These are phyloP conservation scores for Chaetothyriales sp. DNA, from an alignment of 2,329 filamentous ascomycete genomes.

Conservation along the genomic window DNA sequence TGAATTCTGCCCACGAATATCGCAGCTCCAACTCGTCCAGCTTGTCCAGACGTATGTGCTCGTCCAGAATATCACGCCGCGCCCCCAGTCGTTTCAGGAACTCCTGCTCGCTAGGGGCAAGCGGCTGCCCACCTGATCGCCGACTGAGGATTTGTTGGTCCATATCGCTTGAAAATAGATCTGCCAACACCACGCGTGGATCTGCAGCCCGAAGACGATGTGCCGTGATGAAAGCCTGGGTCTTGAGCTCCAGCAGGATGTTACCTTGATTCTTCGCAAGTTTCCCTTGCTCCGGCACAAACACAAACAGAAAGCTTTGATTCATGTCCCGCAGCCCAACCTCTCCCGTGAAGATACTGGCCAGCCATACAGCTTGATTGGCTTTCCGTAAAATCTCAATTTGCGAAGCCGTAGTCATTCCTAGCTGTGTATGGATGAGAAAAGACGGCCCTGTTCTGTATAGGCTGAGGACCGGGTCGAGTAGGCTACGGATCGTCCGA, in stretches of 20 bases:
- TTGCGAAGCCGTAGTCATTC: constrained; percentile 37
- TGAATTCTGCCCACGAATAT: constrained; percentile 50
- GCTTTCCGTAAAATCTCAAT: constrained; percentile 47
- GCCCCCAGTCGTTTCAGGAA: constrained; percentile 41
- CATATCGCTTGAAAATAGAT: constrained; percentile 45
- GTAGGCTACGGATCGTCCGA: constrained; percentile 44
- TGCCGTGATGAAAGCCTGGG: constrained; percentile 50
- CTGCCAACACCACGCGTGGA: constrained; percentile 41
- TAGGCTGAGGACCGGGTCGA: constrained; percentile 48
- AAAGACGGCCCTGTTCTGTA: constrained; percentile 44
- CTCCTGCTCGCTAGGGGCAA: constrained; percentile 44
- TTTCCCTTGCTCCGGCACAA: constrained; percentile 43
- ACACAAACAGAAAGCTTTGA: constrained; percentile 47
- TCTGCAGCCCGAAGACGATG: constrained; percentile 41
- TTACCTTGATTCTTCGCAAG: constrained; percentile 45
- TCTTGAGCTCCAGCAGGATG: constrained; percentile 50
- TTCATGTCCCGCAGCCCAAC: constrained; percentile 50
- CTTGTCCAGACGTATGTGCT: constrained; percentile 37
- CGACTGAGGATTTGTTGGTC: constrained; percentile 38
- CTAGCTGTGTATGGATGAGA: constrained; percentile 38
- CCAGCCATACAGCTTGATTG: constrained; percentile 50
- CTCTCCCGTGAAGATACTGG: constrained; percentile 48
- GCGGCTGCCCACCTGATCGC: constrained; percentile 38
- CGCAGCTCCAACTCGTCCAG: constrained; percentile 39
- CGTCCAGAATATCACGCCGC: constrained; percentile 42